These are phyloP conservation scores for Hygrophila difformis DNA, from an alignment of 257 asterid species.

Conservation along the genomic window DNA sequence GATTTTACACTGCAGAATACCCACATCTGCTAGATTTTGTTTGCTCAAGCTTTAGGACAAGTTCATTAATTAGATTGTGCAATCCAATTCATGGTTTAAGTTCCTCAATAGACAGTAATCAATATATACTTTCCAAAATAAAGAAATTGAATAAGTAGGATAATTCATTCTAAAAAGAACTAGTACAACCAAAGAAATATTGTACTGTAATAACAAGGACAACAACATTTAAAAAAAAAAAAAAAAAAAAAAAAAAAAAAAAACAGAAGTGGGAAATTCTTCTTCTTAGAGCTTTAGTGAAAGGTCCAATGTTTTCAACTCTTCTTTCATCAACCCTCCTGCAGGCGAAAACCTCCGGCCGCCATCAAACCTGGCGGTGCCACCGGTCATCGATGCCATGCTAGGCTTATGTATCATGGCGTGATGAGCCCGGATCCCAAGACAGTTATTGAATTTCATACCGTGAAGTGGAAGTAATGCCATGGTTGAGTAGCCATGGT, in stretches of 20 bases:
- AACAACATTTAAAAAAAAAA: background rate
- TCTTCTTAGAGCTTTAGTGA: constrained; percentile 71
- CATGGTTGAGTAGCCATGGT: constrained; percentile 41
- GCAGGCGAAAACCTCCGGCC: constrained; percentile 30
- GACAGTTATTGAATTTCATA: constrained; percentile 32
- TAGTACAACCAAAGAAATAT: no score
- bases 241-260: background rate
- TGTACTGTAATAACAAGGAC: background rate
- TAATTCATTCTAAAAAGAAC: no score
- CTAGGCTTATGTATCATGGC: constrained; percentile 64
- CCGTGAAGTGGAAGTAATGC: constrained; percentile 57
- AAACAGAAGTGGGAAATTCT: no score
- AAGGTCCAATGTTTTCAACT: constrained; percentile 62
- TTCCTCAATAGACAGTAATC: no score
- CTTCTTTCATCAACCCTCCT: constrained; percentile 54
- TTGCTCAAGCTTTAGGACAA: no score
- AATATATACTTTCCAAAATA: no score
- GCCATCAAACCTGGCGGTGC: constrained; percentile 45
- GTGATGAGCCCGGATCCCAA: constrained; percentile 39
- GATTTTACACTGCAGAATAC: no score
- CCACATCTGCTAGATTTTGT: no score
- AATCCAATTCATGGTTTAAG: no score
- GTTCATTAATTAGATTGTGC: no score
- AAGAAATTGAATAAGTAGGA: no score
- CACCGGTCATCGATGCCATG: constrained; percentile 13